Evolutionary conservation across 2,329 filamentous ascomycete genomes (phyloP), one percentile per base, ranked within the genome.

Genomic region (Cladophialophora bantiana): DNA sequence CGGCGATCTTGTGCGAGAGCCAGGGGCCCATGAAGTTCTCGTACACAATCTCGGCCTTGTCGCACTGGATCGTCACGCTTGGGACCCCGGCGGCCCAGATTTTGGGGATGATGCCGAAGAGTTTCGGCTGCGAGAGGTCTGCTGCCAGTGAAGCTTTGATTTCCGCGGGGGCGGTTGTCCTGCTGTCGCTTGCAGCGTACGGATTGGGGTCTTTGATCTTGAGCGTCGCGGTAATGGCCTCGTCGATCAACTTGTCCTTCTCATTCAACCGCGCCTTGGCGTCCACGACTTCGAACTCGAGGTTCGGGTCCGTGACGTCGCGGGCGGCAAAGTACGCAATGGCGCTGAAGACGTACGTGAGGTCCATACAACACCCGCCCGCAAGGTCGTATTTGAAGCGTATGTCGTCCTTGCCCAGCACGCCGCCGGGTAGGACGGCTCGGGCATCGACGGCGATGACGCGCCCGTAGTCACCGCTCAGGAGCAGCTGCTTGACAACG

Each of bases 401-500:
- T 20, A 68, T 70, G 42, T 65, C 65, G 35, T 59, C 55, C 15
- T 13, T 48, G 10, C 20, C 18, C 34, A 61, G 50, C 4, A 61
- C 50, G 35, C 52, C 57, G 20, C 40, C 50, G 48, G 63, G 57
- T 9, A 61, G 15, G 48, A 52, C 9, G 31, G 60, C 40, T 9
- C 35, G 26, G 7, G 63, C 42, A 6, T 45, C 36, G 10, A 65
- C 48, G 18, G 58, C 32, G 15, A 34, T n/a, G 10, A 65, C 53
- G 1, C 45, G 35, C 15, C 63, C 63, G 42, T 66, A 59, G 20
- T 59, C 42, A 7, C 56, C 64, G 31, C 57, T 32, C 18, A 53
- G 32, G 12, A 65, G 48, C 7, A 67, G 38, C 20, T 74, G 66
- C 62, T 82, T 66, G 71, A 85, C 84, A 1, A 71, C 72, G 26